Evolutionary conservation across 2,329 filamentous ascomycete genomes (phyloP), one percentile per base, ranked within the genome.

Genomic region (Sporothrix phasma): DNA sequence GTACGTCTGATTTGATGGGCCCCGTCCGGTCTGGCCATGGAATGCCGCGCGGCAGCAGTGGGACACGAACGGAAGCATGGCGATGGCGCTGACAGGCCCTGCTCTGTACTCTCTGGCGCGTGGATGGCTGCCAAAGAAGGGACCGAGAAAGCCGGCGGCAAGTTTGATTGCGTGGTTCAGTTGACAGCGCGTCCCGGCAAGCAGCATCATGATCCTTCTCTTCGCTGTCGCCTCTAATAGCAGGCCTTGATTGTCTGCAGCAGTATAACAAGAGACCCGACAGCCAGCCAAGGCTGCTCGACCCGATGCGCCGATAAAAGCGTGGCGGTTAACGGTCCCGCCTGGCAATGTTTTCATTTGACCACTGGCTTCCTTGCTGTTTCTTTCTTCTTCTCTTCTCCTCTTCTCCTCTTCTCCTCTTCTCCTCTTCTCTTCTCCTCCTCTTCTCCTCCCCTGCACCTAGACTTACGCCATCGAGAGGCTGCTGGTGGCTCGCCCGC

Each of bases 401-500:
- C 45, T 24, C 3, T 24, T 22, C 17, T n/a, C 7, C 10, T 22
- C 26, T 45, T 22, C 17, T 46, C 24, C 3, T 5, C 3, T 6
- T 22, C 26, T 19, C 19, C 5, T 0, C 19, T 1, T 19, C 2
- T 24, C 45, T n/a, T 8, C 5, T 17, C 10, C 4, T 13, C 11
- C 5, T 13, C 46, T 24, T 17, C 7, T 8, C n/a, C 13, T 11
- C 3, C 17, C n/a, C 24, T 11, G 11, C 37, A 26, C 10, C 39
- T 15, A n/a, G 17, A 41, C 29, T 45, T 24, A 39, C 54, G 54
- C 31, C 54, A 59, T 59, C 15, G 10, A 34, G 26, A 6, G 4
- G 11, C 56, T 46, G 56, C 34, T 60, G 41, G 56, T 46, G 56
- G 56, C 13, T 46, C 56, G 41, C 31, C 56, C 56, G 56, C 22